Percentiles rank a stretch among this genome's conserved stretches.
Evolutionary conservation across 495 filamentous ascomycete species (phyloP).

Genomic region (Talaromyces stipitatus): DNA sequence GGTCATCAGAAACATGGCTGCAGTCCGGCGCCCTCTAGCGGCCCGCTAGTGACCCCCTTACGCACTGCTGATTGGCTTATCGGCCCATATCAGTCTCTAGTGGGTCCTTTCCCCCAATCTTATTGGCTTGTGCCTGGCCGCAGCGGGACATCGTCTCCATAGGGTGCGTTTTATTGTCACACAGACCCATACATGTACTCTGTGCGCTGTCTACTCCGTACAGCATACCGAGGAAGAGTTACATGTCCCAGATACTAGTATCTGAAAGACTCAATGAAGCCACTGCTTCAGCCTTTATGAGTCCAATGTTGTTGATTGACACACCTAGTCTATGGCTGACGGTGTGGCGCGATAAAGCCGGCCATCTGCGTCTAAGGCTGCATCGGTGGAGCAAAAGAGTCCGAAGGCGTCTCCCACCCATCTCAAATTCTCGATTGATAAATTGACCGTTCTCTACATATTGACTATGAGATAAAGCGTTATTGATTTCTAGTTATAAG

Average conservation of each 20-base stretch:
- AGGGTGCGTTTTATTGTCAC: background rate
- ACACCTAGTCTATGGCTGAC: background rate
- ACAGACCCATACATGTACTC: no score
- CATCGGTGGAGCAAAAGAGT: background rate
- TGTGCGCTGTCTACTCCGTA: no score
- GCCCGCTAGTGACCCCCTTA: constrained; percentile 7
- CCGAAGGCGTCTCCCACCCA: background rate
- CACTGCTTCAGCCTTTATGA: no score
- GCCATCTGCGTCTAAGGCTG: background rate
- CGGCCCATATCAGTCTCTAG: background rate
- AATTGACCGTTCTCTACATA: background rate
- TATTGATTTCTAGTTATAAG: background rate
- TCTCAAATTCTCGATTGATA: background rate
- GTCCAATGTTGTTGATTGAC: background rate
- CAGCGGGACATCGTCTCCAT: background rate
- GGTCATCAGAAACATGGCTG: constrained; percentile 5
- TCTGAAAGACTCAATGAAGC: no score
- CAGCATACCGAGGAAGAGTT: no score
- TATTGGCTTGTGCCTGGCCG: background rate
- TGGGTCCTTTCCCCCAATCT: no score
- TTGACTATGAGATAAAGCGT: background rate
- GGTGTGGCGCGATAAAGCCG: background rate
- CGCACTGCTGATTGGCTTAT: background rate
- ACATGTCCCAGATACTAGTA: no score
- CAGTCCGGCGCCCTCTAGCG: background rate